Percentiles rank a stretch among this genome's conserved stretches.
These are phyloP conservation scores for Nicotiana tabacum DNA, from an alignment of 257 asterid species.

Conservation along the genomic window DNA sequence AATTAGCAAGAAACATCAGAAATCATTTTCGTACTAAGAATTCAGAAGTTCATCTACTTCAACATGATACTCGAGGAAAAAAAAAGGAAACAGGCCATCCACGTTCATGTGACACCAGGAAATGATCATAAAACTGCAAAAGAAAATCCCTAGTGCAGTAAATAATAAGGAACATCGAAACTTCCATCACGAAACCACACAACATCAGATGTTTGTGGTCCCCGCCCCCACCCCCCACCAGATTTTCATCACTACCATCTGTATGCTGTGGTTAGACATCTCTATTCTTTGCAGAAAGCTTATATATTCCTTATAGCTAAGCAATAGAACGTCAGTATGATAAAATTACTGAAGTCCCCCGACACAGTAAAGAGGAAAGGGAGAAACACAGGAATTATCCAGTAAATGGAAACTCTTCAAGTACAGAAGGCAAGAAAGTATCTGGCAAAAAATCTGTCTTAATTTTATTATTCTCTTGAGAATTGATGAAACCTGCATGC, in stretches of 20 bases:
- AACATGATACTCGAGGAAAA: not conserved
- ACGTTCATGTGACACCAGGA: not conserved
- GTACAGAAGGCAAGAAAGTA: not conserved
- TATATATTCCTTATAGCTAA: not conserved
- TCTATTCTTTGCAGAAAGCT: not conserved
- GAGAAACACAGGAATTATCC: not conserved
- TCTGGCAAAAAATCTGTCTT: not conserved
- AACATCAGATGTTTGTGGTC: not conserved
- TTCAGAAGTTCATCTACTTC: not conserved
- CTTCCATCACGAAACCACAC: not conserved
- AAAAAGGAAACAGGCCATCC: not conserved
- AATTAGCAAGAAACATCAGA: slow-evolving; percentile 3
- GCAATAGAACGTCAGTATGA: not conserved
- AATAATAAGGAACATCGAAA: not conserved
- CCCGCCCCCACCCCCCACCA: no score
- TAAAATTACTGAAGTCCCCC: not conserved
- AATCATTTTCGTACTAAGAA: not conserved
- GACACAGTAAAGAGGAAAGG: not conserved
- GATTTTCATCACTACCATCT: not conserved
- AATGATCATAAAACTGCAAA: not conserved
- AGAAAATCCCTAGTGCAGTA: not conserved
- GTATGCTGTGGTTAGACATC: not conserved
- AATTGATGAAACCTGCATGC: not conserved
- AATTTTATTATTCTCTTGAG: not conserved
- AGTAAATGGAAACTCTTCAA: not conserved